Conservation (phyloP, 768 basidiomycete genomes). For the Phaeotremella skinneri region DNA sequence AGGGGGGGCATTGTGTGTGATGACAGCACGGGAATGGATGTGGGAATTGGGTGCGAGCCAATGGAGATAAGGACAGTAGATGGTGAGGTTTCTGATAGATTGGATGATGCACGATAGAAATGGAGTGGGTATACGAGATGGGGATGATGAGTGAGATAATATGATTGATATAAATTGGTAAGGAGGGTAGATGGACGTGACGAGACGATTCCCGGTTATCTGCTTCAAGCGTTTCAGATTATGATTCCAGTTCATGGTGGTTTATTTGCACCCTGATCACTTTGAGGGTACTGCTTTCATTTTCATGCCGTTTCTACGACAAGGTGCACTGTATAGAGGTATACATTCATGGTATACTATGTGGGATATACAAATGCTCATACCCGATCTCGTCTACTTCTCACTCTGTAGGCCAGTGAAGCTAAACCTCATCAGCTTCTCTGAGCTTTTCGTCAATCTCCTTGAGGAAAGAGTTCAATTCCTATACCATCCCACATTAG, state of each 20-base stretch:
- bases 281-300: too few species aligned
- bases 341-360: background rate
- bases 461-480: constrained; percentile 41
- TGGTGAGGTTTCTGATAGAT: too few species aligned
- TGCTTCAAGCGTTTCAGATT: constrained; percentile 1
- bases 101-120: too few species aligned
- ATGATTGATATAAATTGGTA: background rate
- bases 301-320: too few species aligned
- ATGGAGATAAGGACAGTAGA: too few species aligned
- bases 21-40: too few species aligned
- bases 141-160: background rate
- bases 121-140: too few species aligned
- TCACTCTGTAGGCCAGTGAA: too few species aligned
- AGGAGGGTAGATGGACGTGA: background rate
- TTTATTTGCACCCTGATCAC: too few species aligned
- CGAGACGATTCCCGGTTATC: too few species aligned
- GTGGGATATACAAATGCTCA: background rate
- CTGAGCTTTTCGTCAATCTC: constrained; percentile 41
- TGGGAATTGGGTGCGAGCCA: background rate
- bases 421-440: constrained; percentile 8
- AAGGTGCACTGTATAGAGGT: too few species aligned
- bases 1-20: constrained; percentile 56
- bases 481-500: constrained; percentile 15
- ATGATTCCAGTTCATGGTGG: background rate
- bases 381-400: background rate